A percentile compares a stretch with the other conserved stretches of the same genome.
Evolutionary conservation across 2,329 filamentous ascomycete species (phyloP).

Genomic region (Cladophialophora psammophila): DNA sequence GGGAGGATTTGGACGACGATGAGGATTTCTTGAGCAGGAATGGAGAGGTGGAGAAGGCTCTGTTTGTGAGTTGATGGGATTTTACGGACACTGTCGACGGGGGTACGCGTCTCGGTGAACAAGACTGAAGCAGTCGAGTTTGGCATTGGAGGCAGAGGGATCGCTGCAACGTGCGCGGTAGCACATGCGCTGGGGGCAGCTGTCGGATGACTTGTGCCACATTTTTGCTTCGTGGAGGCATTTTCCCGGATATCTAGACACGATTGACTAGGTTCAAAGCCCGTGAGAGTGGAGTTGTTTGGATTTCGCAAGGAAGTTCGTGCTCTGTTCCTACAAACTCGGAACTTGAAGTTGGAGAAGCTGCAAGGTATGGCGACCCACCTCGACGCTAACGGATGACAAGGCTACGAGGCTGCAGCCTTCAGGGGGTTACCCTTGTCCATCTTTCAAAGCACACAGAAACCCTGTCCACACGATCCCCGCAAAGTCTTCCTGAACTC

Average conservation of each 20-base stretch:
- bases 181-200: conserved; percentile 1
- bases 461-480: neutral
- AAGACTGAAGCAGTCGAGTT: conserved; percentile 17
- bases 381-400: neutral
- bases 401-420: neutral
- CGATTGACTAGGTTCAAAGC: neutral
- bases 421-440: neutral
- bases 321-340: neutral
- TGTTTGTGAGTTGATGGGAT: neutral
- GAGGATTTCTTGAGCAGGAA: conserved; percentile 62
- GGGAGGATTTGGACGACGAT: conserved; percentile 51
- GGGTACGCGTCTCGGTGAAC: neutral
- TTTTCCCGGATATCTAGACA: neutral
- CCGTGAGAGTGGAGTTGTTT: neutral
- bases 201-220: conserved; percentile 16
- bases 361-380: neutral
- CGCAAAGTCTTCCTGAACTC: neutral
- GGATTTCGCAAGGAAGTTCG: neutral
- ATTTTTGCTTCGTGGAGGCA: conserved; percentile 22
- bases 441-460: neutral
- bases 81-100: neutral
- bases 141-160: conserved; percentile 26
- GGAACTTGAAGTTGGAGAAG: neutral
- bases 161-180: neutral
- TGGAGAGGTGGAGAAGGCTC: conserved; percentile 53